These are phyloP conservation scores for Alisma plantagoaquatica DNA, from an alignment of 106 monocot genomes.

Conservation along the genomic window DNA sequence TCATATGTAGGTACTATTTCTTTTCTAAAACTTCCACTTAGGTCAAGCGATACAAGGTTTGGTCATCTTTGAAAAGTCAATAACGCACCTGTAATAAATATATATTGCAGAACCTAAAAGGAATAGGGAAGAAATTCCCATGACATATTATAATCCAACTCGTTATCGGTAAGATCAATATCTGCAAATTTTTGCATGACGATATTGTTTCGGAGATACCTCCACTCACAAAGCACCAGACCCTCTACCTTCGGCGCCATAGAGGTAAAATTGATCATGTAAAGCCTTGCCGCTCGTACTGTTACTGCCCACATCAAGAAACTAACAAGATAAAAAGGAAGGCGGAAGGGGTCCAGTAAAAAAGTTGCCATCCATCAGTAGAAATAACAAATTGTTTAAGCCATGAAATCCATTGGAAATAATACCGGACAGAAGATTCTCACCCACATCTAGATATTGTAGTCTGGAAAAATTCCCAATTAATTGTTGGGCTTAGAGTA, in stretches of 20 bases:
- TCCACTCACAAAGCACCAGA: slow-evolving; percentile 54
- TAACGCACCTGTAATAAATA: slow-evolving; percentile 33
- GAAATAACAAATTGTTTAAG: slow-evolving; percentile 25
- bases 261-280: slow-evolving; percentile 44
- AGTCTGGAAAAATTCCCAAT: slow-evolving; percentile 30
- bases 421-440: slow-evolving; percentile 35
- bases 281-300: slow-evolving; percentile 28
- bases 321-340: slow-evolving; percentile 23
- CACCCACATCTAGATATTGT: slow-evolving; percentile 23
- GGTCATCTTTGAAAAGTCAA: slow-evolving; percentile 25
- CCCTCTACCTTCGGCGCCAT: slow-evolving; percentile 28
- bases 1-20: slow-evolving; percentile 34
- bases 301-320: slow-evolving; percentile 49
- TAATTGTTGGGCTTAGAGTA: slow-evolving; percentile 12
- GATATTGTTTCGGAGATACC: slow-evolving; percentile 36
- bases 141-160: slow-evolving; percentile 37
- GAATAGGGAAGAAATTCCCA: slow-evolving; percentile 35
- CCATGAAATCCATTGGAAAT: slow-evolving; percentile 53
- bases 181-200: slow-evolving; percentile 27
- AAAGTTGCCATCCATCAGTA: slow-evolving; percentile 35
- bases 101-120: slow-evolving; percentile 51
- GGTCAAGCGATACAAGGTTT: slow-evolving; percentile 54
- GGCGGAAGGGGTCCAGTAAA: slow-evolving; percentile 40
- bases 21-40: slow-evolving; percentile 52
- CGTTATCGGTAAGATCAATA: slow-evolving; percentile 56